Evolutionary conservation across 768 basidiomycete species (phyloP).

Genomic region (Tylopilus rubrobrunneus): DNA sequence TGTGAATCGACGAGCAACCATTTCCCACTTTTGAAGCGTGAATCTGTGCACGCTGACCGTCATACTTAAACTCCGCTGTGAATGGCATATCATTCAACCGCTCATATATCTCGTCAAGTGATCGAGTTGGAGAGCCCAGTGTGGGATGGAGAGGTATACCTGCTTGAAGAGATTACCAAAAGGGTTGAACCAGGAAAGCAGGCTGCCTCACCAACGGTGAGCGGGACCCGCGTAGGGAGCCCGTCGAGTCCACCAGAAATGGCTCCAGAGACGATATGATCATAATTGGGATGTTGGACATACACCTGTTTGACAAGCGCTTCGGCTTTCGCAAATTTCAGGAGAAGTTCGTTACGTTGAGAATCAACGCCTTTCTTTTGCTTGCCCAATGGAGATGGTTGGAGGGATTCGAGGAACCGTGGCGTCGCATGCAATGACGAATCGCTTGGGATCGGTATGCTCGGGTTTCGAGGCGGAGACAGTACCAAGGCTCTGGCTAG

Average conservation of each 20-base stretch:
- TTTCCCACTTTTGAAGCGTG: constrained; percentile 42
- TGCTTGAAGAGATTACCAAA: constrained; percentile 23
- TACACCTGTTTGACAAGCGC: constrained; percentile 66
- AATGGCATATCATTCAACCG: constrained; percentile 64
- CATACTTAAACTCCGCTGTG: constrained; percentile 88
- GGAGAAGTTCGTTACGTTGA: constrained; percentile 34
- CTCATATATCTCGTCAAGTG: constrained; percentile 79
- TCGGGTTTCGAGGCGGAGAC: constrained; percentile 36
- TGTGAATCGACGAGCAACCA: constrained; percentile 40
- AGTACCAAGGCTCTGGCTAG: constrained; percentile 77
- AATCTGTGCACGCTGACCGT: constrained; percentile 84
- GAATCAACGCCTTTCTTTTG: constrained; percentile 32
- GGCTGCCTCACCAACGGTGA: constrained; percentile 60
- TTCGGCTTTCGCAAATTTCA: constrained; percentile 55
- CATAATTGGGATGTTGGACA: constrained; percentile 74
- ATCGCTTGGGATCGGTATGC: constrained; percentile 11
- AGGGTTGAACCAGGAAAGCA: constrained; percentile 3
- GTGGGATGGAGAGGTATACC: constrained; percentile 85
- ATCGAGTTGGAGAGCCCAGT: constrained; percentile 82
- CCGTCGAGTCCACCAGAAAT: constrained; percentile 58
- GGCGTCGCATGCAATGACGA: constrained; percentile 30
- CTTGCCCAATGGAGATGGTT: constrained; percentile 15
- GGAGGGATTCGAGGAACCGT: constrained; percentile 16
- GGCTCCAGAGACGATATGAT: constrained; percentile 60
- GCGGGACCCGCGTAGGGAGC: constrained; percentile 55